Percentiles rank a stretch among this genome's conserved stretches.
Evolutionary conservation across 345 rosid genomes (phyloP).

Genomic region (Eucalyptus albens): DNA sequence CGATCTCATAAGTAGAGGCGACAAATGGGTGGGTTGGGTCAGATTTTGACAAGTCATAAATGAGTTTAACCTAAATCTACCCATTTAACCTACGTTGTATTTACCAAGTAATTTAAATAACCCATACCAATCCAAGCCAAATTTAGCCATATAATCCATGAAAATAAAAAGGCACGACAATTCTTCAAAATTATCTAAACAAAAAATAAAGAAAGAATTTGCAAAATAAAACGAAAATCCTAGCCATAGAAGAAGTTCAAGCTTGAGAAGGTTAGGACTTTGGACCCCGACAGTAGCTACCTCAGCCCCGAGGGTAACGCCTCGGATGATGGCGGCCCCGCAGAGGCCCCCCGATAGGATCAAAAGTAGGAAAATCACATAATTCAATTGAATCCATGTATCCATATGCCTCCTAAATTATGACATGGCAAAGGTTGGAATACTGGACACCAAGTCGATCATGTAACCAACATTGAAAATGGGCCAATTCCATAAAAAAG

Average conservation of each 20-base stretch:
- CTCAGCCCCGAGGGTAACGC: not conserved
- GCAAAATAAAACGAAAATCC: not conserved
- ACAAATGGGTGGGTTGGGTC: fast-evolving
- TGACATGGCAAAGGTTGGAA: not conserved
- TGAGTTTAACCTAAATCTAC: too few species aligned
- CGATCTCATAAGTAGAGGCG: fast-evolving
- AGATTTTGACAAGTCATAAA: too few species aligned
- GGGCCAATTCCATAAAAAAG: too few species aligned
- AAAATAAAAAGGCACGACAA: not conserved
- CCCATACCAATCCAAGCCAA: not conserved
- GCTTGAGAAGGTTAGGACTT: not conserved
- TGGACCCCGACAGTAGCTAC: fast-evolving
- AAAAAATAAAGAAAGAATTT: too few species aligned
- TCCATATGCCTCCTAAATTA: not conserved
- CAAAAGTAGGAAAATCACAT: not conserved
- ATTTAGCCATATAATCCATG: not conserved
- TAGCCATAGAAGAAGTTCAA: not conserved
- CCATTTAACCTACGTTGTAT: not conserved
- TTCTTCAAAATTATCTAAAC: not conserved
- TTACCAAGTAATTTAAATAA: too few species aligned
- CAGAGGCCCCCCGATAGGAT: not conserved
- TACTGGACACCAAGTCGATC: not conserved
- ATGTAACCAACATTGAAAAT: not conserved
- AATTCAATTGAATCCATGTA: not conserved
- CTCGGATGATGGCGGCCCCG: not conserved